Evolutionary conservation across 345 rosid genomes (phyloP).

Genomic region (Heritiera fomes): DNA sequence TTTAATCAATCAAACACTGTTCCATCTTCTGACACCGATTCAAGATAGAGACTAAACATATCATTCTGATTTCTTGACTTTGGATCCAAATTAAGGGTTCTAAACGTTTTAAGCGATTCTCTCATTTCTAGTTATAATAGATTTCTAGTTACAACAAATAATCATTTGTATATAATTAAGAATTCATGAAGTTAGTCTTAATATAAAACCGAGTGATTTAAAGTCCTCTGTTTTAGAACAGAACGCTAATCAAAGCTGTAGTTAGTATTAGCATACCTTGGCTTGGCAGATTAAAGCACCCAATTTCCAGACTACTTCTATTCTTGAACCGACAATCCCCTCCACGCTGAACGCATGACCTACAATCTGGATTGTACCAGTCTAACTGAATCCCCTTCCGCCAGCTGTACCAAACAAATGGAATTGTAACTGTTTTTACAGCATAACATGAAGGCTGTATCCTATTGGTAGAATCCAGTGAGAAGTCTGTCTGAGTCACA

Average conservation of each 20-base stretch:
- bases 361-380: slow-evolving; percentile 49
- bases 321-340: slow-evolving; percentile 39
- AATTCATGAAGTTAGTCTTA: background rate
- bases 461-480: background rate
- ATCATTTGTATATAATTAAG: background rate
- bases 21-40: background rate
- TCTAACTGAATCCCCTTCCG: slow-evolving; percentile 17
- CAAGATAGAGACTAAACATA: background rate
- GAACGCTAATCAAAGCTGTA: background rate
- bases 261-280: slow-evolving; percentile 12
- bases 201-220: background rate
- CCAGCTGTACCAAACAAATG: slow-evolving; percentile 23
- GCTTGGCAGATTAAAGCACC: slow-evolving; percentile 31
- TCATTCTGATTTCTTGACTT: background rate
- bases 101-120: too few species aligned
- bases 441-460: slow-evolving; percentile 16
- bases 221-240: background rate
- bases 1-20: background rate
- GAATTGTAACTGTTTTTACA: slow-evolving; percentile 20
- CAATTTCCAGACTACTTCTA: slow-evolving; percentile 6
- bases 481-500: background rate
- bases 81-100: background rate
- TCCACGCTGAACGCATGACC: slow-evolving; percentile 30
- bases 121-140: background rate
- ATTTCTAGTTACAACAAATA: background rate